These are phyloP conservation scores for Leucocoprinus leucothites DNA, from an alignment of 768 basidiomycete genomes.

Conservation along the genomic window DNA sequence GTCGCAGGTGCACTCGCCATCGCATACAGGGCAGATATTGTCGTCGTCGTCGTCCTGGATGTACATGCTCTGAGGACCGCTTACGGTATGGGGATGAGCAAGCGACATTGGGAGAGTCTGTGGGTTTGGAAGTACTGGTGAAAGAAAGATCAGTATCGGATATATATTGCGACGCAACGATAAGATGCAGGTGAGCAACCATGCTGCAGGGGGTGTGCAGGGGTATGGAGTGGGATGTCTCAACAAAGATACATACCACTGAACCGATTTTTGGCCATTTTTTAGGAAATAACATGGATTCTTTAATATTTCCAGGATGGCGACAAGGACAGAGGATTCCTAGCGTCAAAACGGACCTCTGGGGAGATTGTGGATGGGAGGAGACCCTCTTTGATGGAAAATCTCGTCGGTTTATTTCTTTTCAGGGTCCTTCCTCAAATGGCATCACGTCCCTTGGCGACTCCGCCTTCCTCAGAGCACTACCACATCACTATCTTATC, in stretches of 20 bases:
- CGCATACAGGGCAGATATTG: slow-evolving; percentile 90
- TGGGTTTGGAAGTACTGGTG: slow-evolving; percentile 37
- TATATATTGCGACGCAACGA: background rate
- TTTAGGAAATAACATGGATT: slow-evolving; percentile 40
- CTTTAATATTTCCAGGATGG: slow-evolving; percentile 40
- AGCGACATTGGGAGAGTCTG: slow-evolving; percentile 62
- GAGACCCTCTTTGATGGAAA: slow-evolving; percentile 18
- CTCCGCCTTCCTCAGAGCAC: background rate
- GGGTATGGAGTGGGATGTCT: background rate
- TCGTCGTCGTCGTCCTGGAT: slow-evolving; percentile 72
- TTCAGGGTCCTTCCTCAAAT: slow-evolving; percentile 14
- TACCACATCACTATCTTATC: slow-evolving; percentile 5
- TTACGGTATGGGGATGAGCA: slow-evolving; percentile 69
- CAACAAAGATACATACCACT: slow-evolving; percentile 24
- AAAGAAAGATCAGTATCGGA: slow-evolving; percentile 14
- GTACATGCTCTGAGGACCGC: slow-evolving; percentile 34
- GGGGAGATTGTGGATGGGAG: slow-evolving; percentile 15
- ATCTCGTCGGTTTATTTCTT: slow-evolving; percentile 14
- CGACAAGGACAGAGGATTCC: slow-evolving; percentile 14
- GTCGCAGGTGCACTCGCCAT: slow-evolving; percentile 82
- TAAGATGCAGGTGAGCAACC: slow-evolving; percentile 6
- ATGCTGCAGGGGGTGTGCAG: slow-evolving; percentile 3
- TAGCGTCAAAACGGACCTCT: slow-evolving; percentile 13
- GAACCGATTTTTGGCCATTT: slow-evolving; percentile 43
- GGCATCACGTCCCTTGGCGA: slow-evolving; percentile 9